These are phyloP conservation scores for Stephania cephalantha DNA, from an alignment of 164 flowering plant species.

Conservation along the genomic window DNA sequence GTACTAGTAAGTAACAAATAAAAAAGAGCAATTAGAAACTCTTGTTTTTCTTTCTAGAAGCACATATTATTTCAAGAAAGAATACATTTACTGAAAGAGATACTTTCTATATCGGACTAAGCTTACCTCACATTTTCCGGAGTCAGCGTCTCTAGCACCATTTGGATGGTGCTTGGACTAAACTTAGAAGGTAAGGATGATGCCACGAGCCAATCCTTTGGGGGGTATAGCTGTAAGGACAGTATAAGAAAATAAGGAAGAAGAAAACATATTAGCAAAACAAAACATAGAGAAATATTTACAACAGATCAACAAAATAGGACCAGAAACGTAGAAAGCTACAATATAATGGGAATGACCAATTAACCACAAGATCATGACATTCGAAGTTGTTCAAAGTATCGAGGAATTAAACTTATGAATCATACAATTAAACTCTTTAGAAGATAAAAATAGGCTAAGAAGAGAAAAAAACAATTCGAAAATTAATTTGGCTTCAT, in stretches of 20 bases:
- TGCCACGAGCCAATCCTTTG: slow-evolving; percentile 81
- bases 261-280: neutral
- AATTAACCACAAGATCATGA: too few species aligned
- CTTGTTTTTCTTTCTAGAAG: neutral
- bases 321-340: too few species aligned
- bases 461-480: too few species aligned
- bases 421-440: too few species aligned
- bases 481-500: too few species aligned
- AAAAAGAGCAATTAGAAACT: neutral
- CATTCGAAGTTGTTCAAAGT: too few species aligned
- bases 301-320: too few species aligned
- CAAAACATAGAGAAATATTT: too few species aligned
- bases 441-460: too few species aligned
- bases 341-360: too few species aligned
- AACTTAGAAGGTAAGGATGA: slow-evolving; percentile 78
- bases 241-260: neutral
- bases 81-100: neutral
- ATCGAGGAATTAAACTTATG: too few species aligned
- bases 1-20: neutral
- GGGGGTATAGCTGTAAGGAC: slow-evolving; percentile 67
- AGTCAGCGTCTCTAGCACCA: slow-evolving; percentile 54
- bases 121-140: slow-evolving; percentile 58
- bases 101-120: neutral
- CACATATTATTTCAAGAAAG: neutral
- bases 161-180: slow-evolving; percentile 45